A percentile compares a stretch with the other conserved stretches of the same genome.
These are phyloP conservation scores for Lentinula detonsa DNA, from an alignment of 768 basidiomycete species.

Conservation along the genomic window DNA sequence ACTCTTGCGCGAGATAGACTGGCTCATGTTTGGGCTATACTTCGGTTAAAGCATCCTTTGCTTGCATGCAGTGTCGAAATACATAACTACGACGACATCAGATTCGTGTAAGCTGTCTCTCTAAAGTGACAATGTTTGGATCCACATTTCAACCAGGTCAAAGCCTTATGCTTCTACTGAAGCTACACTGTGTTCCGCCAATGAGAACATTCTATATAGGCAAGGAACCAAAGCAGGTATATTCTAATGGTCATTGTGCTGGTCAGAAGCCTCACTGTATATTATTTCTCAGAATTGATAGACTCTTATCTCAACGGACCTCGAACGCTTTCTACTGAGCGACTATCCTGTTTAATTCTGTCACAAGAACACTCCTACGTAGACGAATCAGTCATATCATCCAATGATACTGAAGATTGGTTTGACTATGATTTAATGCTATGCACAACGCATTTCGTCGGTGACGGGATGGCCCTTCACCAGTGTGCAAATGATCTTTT, in stretches of 20 bases:
- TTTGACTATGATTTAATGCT: conserved; percentile 58
- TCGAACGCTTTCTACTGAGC: conserved; percentile 60
- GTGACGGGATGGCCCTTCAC: conserved; percentile 86
- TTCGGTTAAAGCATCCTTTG: conserved; percentile 65
- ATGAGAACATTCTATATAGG: conserved; percentile 42
- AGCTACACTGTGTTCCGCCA: conserved; percentile 43
- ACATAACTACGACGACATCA: conserved; percentile 56
- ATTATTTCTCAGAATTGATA: conserved; percentile 43
- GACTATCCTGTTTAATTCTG: conserved; percentile 63
- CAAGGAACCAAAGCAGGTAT: conserved; percentile 33
- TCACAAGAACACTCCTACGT: conserved; percentile 16
- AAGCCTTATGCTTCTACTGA: conserved; percentile 32
- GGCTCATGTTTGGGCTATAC: conserved; percentile 61
- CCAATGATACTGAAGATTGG: background rate
- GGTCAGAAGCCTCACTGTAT: conserved; percentile 2
- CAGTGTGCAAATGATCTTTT: conserved; percentile 80
- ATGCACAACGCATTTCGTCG: conserved; percentile 75
- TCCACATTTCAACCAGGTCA: conserved; percentile 31
- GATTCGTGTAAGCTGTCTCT: conserved; percentile 50
- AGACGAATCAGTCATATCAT: background rate
- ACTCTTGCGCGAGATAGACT: conserved; percentile 44
- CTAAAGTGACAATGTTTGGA: background rate
- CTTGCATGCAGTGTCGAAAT: conserved; percentile 59
- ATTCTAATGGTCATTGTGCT: conserved; percentile 7
- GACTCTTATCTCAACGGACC: conserved; percentile 72